Percentiles rank a stretch among this genome's conserved stretches.
Evolutionary conservation across 495 filamentous ascomycete genomes (phyloP).

Genomic region (Aspergillus affinis): DNA sequence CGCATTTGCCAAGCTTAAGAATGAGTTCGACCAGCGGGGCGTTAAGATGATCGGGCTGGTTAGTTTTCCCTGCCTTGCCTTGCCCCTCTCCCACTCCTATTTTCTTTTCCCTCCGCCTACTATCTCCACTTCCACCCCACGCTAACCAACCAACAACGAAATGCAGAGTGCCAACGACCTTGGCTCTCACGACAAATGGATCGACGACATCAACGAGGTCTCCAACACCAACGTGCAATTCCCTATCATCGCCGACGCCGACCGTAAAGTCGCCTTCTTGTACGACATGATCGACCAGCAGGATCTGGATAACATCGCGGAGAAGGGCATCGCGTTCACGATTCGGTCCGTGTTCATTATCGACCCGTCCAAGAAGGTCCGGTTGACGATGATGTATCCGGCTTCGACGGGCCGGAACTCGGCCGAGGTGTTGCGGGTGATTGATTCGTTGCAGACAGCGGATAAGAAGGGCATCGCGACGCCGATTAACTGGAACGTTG

Average conservation of each 20-base stretch:
- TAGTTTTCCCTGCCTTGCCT: slow-evolving; percentile 11
- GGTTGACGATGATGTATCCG: slow-evolving; percentile 66
- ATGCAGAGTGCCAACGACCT: slow-evolving; percentile 56
- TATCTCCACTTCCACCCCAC: background rate
- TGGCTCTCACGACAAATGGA: slow-evolving; percentile 59
- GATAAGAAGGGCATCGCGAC: slow-evolving; percentile 64
- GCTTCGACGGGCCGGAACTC: slow-evolving; percentile 65
- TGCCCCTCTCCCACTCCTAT: background rate
- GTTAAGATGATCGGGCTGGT: slow-evolving; percentile 69
- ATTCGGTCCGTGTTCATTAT: slow-evolving; percentile 71
- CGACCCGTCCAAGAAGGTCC: slow-evolving; percentile 68
- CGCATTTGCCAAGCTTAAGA: slow-evolving; percentile 62
- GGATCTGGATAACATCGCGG: slow-evolving; percentile 55
- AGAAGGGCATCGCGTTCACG: slow-evolving; percentile 62
- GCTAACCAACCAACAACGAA: slow-evolving; percentile 7
- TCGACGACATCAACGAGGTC: slow-evolving; percentile 66
- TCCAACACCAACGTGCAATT: slow-evolving; percentile 55
- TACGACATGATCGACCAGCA: slow-evolving; percentile 67
- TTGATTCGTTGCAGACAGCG: slow-evolving; percentile 64
- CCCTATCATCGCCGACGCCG: slow-evolving; percentile 68
- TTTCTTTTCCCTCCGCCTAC: background rate
- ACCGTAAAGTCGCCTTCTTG: slow-evolving; percentile 61
- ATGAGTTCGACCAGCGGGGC: slow-evolving; percentile 59
- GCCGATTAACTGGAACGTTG: slow-evolving; percentile 63
- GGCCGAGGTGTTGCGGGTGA: slow-evolving; percentile 62